These are phyloP conservation scores for Exophiala calicioides DNA, from an alignment of 2,329 filamentous ascomycete species.

Conservation along the genomic window DNA sequence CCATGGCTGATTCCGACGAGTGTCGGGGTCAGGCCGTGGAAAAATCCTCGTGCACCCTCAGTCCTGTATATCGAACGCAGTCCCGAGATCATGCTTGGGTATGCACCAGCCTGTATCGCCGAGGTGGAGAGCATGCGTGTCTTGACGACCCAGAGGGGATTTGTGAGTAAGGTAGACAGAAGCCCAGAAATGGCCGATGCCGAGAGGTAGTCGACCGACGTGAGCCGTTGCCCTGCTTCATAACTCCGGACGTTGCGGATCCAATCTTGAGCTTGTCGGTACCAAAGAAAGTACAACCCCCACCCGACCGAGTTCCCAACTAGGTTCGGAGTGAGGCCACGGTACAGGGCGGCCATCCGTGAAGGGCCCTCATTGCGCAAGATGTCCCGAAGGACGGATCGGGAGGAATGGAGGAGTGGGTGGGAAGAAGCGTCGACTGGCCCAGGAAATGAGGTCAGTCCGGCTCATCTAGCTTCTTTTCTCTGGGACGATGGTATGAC, in stretches of 20 bases:
- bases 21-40: slow-evolving; percentile 80
- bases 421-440: slow-evolving; percentile 53
- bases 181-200: slow-evolving; percentile 71
- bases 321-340: slow-evolving; percentile 86
- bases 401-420: slow-evolving; percentile 55
- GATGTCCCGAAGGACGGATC: slow-evolving; percentile 55
- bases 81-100: slow-evolving; percentile 74
- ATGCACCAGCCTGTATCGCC: slow-evolving; percentile 71
- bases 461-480: too few species aligned
- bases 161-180: slow-evolving; percentile 79
- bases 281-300: slow-evolving; percentile 87
- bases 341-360: slow-evolving; percentile 68
- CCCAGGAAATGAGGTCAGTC: slow-evolving; percentile 40
- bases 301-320: slow-evolving; percentile 88
- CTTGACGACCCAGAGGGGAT: slow-evolving; percentile 97
- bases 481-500: slow-evolving; percentile 15
- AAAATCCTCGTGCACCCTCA: slow-evolving; percentile 80
- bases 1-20: slow-evolving; percentile 87
- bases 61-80: slow-evolving; percentile 63
- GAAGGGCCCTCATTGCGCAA: slow-evolving; percentile 58
- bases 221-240: slow-evolving; percentile 32
- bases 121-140: slow-evolving; percentile 94
- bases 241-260: slow-evolving; percentile 46
- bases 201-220: slow-evolving; percentile 74
- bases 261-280: slow-evolving; percentile 60